Evolutionary conservation across 768 basidiomycete genomes (phyloP).

Genomic region (Vararia minispora): DNA sequence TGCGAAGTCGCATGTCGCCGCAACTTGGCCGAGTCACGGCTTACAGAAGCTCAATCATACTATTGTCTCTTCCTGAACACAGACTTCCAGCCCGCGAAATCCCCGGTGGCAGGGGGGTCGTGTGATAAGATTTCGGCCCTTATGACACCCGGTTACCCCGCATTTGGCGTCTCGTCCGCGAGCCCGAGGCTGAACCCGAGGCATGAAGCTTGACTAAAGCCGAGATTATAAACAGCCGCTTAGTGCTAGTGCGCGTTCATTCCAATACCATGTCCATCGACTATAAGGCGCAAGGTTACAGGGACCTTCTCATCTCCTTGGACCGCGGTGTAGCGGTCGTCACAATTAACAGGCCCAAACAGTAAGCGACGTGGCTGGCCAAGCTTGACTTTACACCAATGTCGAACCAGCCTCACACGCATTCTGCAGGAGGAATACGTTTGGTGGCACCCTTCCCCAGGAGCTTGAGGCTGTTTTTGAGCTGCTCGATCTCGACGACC

Average conservation of each 20-base stretch:
- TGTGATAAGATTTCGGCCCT: too few species aligned
- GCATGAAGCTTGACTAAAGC: too few species aligned
- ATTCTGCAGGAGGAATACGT: conserved; percentile 34
- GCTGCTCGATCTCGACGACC: conserved; percentile 39
- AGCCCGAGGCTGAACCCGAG: too few species aligned
- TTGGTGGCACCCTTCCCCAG: conserved; percentile 20
- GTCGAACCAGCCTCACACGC: background rate
- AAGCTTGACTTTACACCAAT: background rate
- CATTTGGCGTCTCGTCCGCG: too few species aligned
- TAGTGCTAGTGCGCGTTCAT: background rate
- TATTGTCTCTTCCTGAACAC: too few species aligned
- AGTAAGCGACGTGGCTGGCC: conserved; percentile 22
- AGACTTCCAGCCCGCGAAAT: too few species aligned
- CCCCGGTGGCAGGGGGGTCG: too few species aligned
- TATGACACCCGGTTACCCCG: too few species aligned
- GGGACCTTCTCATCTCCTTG: conserved; percentile 30
- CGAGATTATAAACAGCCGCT: too few species aligned
- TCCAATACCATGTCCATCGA: conserved; percentile 3
- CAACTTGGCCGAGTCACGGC: too few species aligned
- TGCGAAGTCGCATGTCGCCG: too few species aligned
- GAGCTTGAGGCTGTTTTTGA: conserved; percentile 35
- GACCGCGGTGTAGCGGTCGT: conserved; percentile 35
- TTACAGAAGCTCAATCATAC: too few species aligned
- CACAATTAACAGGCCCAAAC: conserved; percentile 34
- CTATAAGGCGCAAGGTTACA: conserved; percentile 22